Base-by-base conservation (phyloP, 1,139 yeast genomes). In the Lodderomyces jiufengensis region DNA sequence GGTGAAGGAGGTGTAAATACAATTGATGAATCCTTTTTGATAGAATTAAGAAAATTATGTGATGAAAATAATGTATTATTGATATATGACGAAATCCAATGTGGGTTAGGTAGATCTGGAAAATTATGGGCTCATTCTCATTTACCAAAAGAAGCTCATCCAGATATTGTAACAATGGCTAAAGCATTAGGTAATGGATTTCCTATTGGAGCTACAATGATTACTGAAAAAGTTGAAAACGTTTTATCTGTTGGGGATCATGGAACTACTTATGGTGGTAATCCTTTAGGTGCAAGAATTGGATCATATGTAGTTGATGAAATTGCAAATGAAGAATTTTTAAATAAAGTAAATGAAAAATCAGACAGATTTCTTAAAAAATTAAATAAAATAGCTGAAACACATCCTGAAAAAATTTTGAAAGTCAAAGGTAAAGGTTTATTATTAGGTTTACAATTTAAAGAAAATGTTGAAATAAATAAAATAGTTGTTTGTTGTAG, bases 231-330 rank as follows among this genome's bases (percentile, higher is more conserved):
- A 41, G 84, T 92, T 23, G 95, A 87, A 55, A 59, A 67, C 10
- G 78, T 70, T 2, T 67, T 92, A 48, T 70, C 78, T 42, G 92
- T 86, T 13, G 98, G 98, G 38, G 98, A 92, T 55, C 98, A 92
- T 57, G 98, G 98, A 35, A 90, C 97, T 4, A 92, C 98, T 0
- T 92, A 84, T 55, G 98, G 98, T 44, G 98, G 98, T 36, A 92
- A 92, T 58, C 97, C 98, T 33, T 68, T 92, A 44, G 98, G 90
- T 2, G 72, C 94, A 29, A 78, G 90, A 43, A 76, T 92, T 37
- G 96, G 92, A 5, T 69, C 74, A 33, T 81, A 80, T 51, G 95
- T 90, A 13, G 64, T 92, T 24, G 79, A 73, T 34, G 75, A 78
- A 47, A 71, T 92, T 32, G 72, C 88, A 9, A 63, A 81, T 36